phyloP scores from a whole-genome alignment of 78 protist species.

The Chrysochromulina tobinii region DNA sequence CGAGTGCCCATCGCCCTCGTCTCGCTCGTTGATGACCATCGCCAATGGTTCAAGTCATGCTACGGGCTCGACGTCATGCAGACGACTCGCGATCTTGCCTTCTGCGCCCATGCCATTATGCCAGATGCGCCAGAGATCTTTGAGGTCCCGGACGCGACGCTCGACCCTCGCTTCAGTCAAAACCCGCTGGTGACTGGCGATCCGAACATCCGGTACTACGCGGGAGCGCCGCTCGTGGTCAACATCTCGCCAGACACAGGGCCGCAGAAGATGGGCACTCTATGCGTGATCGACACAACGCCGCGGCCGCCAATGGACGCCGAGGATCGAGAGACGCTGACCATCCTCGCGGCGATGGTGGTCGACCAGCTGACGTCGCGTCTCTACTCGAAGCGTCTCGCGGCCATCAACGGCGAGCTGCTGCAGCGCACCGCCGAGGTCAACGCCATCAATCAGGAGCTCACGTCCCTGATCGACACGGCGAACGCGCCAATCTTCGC shows the following conservation, averaged over 20 bases:
- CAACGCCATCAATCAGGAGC: background rate
- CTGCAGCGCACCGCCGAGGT: no score
- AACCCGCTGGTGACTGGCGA: conserved; percentile 3
- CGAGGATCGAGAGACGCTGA: background rate
- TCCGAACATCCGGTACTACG: background rate
- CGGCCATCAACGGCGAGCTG: no score
- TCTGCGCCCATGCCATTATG: background rate
- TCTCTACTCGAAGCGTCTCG: no score
- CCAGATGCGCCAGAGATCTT: background rate
- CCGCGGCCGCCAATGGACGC: background rate
- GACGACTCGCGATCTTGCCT: background rate
- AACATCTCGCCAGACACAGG: no score
- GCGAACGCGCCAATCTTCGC: conserved; percentile 38
- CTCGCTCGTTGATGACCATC: background rate
- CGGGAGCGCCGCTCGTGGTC: background rate
- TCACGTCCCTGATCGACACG: background rate
- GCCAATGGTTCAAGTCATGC: conserved; percentile 8
- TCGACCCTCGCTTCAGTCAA: background rate
- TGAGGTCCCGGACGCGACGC: background rate
- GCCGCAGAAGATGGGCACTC: background rate
- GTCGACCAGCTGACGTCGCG: no score
- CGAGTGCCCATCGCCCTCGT: background rate
- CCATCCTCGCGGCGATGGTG: no score
- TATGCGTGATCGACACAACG: background rate
- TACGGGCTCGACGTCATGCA: background rate